Percentiles rank a stretch among this genome's conserved stretches.
Evolutionary conservation across 257 asterid genomes (phyloP).

Genomic region (Solanum ahanhuiri): DNA sequence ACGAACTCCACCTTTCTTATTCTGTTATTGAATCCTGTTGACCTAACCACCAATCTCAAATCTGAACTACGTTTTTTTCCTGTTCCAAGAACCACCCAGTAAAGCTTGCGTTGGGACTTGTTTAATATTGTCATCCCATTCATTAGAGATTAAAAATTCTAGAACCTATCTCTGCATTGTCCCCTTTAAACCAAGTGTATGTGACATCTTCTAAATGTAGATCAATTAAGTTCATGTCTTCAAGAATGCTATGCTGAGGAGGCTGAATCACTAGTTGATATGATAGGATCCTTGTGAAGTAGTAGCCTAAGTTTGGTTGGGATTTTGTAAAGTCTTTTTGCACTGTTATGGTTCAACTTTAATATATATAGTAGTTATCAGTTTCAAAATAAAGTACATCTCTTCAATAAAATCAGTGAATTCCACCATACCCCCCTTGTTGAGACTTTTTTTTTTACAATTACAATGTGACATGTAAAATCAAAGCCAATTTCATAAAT

Average conservation of each 20-base stretch:
- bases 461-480: background rate
- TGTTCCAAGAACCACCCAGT: no score
- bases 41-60: no score
- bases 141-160: no score
- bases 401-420: background rate
- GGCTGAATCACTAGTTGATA: background rate
- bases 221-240: background rate
- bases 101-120: no score
- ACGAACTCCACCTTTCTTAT: no score
- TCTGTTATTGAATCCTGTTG: no score
- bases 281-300: background rate
- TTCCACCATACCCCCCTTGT: background rate
- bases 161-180: background rate
- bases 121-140: no score
- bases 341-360: background rate
- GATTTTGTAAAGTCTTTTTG: background rate
- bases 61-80: no score
- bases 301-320: background rate
- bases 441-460: no score
- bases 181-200: background rate
- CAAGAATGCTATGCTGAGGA: background rate
- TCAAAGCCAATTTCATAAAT: background rate
- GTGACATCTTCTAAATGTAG: background rate
- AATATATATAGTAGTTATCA: background rate
- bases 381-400: background rate